These are phyloP conservation scores for Erodium texanum DNA, from an alignment of 441 rosid species.

Conservation along the genomic window DNA sequence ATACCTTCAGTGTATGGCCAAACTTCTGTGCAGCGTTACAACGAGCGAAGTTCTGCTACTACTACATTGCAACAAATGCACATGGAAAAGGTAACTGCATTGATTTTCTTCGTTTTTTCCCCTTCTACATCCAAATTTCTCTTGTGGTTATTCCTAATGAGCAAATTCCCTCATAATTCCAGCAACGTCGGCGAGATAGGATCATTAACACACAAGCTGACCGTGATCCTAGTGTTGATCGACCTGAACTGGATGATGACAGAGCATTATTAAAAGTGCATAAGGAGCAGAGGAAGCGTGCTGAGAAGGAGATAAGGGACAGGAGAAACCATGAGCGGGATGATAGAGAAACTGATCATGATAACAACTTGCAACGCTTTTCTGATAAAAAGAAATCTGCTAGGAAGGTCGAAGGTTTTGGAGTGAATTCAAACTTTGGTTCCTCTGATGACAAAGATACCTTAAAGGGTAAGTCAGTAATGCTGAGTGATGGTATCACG, in stretches of 20 bases:
- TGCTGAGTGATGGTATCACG: slow-evolving; percentile 7
- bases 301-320: slow-evolving; percentile 57
- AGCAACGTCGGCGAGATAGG: slow-evolving; percentile 59
- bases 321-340: slow-evolving; percentile 38
- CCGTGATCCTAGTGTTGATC: slow-evolving; percentile 49
- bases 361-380: slow-evolving; percentile 46
- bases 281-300: slow-evolving; percentile 61
- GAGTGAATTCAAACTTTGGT: slow-evolving; percentile 41
- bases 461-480: slow-evolving; percentile 38
- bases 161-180: slow-evolving; percentile 23
- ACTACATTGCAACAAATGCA: slow-evolving; percentile 45
- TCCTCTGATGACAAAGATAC: slow-evolving; percentile 61
- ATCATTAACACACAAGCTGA: slow-evolving; percentile 37
- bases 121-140: slow-evolving; percentile 7
- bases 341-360: slow-evolving; percentile 52
- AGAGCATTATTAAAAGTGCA: slow-evolving; percentile 40
- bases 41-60: slow-evolving; percentile 48
- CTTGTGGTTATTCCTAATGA: slow-evolving; percentile 12
- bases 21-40: slow-evolving; percentile 37
- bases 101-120: slow-evolving; percentile 15
- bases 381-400: slow-evolving; percentile 41
- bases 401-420: slow-evolving; percentile 40
- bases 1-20: slow-evolving; percentile 47
- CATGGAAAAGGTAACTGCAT: slow-evolving; percentile 52
- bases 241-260: slow-evolving; percentile 52